phyloP scores from a whole-genome alignment of 306 rosid genomes.

The Acacia crassicarpa region DNA sequence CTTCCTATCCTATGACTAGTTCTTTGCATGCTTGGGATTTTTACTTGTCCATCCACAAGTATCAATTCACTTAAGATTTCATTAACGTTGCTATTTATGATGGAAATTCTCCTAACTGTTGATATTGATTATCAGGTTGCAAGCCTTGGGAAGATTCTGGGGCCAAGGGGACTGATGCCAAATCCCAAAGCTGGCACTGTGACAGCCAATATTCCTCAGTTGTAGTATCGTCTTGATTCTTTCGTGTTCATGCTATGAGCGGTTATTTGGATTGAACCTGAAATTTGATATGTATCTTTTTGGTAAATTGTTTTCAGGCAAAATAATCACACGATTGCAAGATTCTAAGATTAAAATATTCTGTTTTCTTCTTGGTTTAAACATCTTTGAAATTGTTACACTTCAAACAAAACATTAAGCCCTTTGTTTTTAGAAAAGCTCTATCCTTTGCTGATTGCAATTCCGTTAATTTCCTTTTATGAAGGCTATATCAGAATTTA shows the following conservation, averaged over 20 bases:
- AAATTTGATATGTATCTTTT: background rate
- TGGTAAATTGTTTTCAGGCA: slow-evolving; percentile 2
- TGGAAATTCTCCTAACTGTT: slow-evolving; percentile 27
- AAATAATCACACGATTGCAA: background rate
- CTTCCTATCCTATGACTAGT: background rate
- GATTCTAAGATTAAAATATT: background rate
- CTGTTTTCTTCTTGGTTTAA: background rate
- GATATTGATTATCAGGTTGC: slow-evolving; percentile 72
- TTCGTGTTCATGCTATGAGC: background rate
- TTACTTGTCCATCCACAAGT: background rate
- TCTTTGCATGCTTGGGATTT: background rate
- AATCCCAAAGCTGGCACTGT: slow-evolving; percentile 99
- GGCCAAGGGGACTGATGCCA: slow-evolving; percentile 99
- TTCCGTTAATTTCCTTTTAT: slow-evolving; percentile 14
- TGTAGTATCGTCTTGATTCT: slow-evolving; percentile 28
- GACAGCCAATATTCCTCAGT: slow-evolving; percentile 95
- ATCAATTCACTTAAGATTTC: background rate
- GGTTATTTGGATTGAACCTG: background rate
- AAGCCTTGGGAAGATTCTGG: slow-evolving; percentile 92
- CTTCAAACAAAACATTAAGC: background rate
- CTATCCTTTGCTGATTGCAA: background rate
- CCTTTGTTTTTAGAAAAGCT: background rate
- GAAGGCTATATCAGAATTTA: slow-evolving; percentile 97
- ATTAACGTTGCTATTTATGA: background rate
- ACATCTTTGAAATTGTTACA: background rate